Conservation (phyloP, 2,329 filamentous ascomycete genomes). For the Calonectria montana region DNA sequence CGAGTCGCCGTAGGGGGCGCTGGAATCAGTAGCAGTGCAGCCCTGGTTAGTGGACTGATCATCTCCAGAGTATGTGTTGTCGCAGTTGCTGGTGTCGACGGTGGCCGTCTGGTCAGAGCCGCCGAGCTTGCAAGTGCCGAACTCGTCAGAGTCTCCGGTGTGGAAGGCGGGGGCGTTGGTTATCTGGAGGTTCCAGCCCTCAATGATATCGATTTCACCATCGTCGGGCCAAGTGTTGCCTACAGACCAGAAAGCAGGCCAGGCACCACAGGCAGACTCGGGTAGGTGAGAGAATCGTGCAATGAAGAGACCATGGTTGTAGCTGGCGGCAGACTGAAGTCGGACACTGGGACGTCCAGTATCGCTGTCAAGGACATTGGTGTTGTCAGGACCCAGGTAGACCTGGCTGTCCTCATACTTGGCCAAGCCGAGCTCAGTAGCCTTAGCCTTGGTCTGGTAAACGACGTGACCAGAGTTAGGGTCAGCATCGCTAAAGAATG, state of each 20-base stretch:
- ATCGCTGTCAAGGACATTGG: constrained; percentile 33
- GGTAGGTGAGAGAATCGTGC: constrained; percentile 78
- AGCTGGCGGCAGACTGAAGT: constrained; percentile 70
- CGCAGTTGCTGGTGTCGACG: constrained; percentile 53
- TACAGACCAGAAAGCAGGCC: constrained; percentile 75
- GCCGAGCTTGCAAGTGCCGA: constrained; percentile 51
- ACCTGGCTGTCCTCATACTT: constrained; percentile 47
- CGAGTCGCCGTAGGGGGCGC: constrained; percentile 51
- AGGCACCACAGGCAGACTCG: constrained; percentile 72
- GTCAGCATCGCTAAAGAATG: constrained; percentile 59
- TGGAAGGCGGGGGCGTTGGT: constrained; percentile 70
- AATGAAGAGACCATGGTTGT: constrained; percentile 75
- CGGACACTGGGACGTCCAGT: constrained; percentile 68
- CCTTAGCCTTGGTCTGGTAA: constrained; percentile 56
- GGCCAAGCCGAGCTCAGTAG: constrained; percentile 50
- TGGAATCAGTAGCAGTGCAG: constrained; percentile 53
- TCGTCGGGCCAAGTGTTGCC: constrained; percentile 67
- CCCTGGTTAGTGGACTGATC: constrained; percentile 53
- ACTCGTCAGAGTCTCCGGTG: constrained; percentile 50
- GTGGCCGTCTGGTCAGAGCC: constrained; percentile 44
- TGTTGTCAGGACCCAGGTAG: constrained; percentile 54
- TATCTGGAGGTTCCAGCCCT: constrained; percentile 69
- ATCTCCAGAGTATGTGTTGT: constrained; percentile 46
- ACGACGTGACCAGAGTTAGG: constrained; percentile 74
- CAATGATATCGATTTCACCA: constrained; percentile 77